Base-by-base conservation (phyloP, 768 basidiomycete species). In the Saitozyma podzolica region DNA sequence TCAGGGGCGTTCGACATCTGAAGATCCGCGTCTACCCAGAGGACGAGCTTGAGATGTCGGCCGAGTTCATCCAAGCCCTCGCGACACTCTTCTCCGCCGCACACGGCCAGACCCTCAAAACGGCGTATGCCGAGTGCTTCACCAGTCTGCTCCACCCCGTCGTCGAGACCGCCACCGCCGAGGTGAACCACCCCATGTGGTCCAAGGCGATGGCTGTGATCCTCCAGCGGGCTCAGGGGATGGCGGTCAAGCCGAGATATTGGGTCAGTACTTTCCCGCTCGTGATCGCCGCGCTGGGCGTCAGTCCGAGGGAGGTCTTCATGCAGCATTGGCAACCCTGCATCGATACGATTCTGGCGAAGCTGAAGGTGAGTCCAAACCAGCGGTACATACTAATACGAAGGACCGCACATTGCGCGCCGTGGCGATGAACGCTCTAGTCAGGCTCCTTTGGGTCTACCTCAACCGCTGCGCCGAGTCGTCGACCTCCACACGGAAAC, bases 111-210 rank as follows among this genome's bases (percentile, higher is more conserved):
- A 85, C 87, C 47, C 81, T 96, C 62, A 96, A 95, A 79, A 85
- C 84, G 19, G 86, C 88, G 11, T 95, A 93, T 76, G 90, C 91
- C 0, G 92, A 95, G 64, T 88, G 87, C 0, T 81, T 97, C 45
- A 84, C 86, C 3, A 82, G 86, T 42, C 72, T 95, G 10, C 77
- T 97, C 47, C 92, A 95, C 81, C 89, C 91, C 0, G 90, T 95
- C 52, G 89, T 88, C 64, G 92, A 95, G 90, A 94, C 89, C 45
- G 94, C 91, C 0, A 92, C 93, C 80, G 93, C 91, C 7, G 93
- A 97, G 80, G 92, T 94, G 54, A 96, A 96, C 70, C 89, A 94
- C 77, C 93, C 93, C 0, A 84, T 89, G 68, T 97, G 93, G 93
- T 91, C 88, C 6, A 92, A 91, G 75, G 92, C 93, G 2, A 84